These are phyloP conservation scores for Elsinoe necatrix DNA, from an alignment of 2,329 filamentous ascomycete species.

Conservation along the genomic window DNA sequence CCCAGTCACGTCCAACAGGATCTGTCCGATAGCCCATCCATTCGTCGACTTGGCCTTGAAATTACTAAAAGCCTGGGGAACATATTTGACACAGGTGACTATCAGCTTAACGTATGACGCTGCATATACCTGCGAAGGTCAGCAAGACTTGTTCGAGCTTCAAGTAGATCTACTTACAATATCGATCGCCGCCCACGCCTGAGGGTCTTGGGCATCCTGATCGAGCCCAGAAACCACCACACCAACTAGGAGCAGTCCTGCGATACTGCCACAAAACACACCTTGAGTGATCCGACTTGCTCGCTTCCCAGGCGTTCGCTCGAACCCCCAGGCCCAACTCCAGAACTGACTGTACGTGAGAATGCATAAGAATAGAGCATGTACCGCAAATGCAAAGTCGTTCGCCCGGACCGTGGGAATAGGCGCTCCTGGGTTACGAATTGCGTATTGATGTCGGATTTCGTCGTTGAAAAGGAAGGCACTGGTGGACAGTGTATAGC, in stretches of 20 bases:
- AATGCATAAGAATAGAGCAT: slow-evolving; percentile 64
- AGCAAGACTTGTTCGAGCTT: slow-evolving; percentile 1
- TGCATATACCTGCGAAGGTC: slow-evolving; percentile 47
- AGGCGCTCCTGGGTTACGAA: slow-evolving; percentile 62
- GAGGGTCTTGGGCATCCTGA: slow-evolving; percentile 39
- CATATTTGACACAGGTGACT: slow-evolving; percentile 85
- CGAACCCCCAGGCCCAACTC: slow-evolving; percentile 66
- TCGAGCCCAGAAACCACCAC: slow-evolving; percentile 37
- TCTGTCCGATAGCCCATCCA: slow-evolving; percentile 60
- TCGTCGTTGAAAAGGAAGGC: slow-evolving; percentile 70
- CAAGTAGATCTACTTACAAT: slow-evolving; percentile 38
- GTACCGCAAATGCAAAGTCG: slow-evolving; percentile 78
- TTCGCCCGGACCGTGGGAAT: slow-evolving; percentile 81
- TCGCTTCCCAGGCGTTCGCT: slow-evolving; percentile 42
- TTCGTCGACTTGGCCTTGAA: slow-evolving; percentile 74
- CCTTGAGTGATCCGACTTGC: slow-evolving; percentile 56
- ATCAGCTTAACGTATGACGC: slow-evolving; percentile 83
- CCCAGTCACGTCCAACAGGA: slow-evolving; percentile 74
- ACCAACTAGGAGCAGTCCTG: slow-evolving; percentile 45
- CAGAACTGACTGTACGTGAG: slow-evolving; percentile 73
- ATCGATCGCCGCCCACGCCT: slow-evolving; percentile 55
- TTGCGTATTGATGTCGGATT: slow-evolving; percentile 75
- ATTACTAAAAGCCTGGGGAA: slow-evolving; percentile 77
- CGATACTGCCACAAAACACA: slow-evolving; percentile 59
- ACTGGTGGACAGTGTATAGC: slow-evolving; percentile 66